These are phyloP conservation scores for Lodderomyces theae DNA, from an alignment of 1,139 yeast species.

Conservation along the genomic window DNA sequence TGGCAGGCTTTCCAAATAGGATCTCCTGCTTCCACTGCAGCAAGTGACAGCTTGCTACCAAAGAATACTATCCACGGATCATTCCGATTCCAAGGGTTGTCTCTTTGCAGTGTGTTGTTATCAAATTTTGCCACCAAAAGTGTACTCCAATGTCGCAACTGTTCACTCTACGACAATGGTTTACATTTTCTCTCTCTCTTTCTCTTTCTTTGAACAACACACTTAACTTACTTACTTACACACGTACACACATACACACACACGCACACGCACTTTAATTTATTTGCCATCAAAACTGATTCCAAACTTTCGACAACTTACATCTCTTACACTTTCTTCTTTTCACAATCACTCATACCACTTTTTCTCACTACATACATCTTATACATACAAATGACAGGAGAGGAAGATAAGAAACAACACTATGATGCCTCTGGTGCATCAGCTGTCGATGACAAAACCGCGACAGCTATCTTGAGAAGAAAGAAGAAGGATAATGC, in stretches of 20 bases:
- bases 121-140: too few species aligned
- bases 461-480: conserved; percentile 96
- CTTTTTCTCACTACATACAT: conserved; percentile 1
- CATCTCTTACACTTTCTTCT: neutral
- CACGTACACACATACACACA: too few species aligned
- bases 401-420: conserved; percentile 34
- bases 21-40: too few species aligned
- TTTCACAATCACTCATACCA: neutral
- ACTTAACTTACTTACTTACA: too few species aligned
- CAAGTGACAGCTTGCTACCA: too few species aligned
- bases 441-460: conserved; percentile 63
- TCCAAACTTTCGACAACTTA: neutral
- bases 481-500: conserved; percentile 97
- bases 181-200: neutral
- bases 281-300: conserved; percentile 1
- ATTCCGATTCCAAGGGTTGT: too few species aligned
- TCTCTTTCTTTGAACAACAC: neutral
- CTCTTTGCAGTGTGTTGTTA: too few species aligned
- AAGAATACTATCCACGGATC: too few species aligned
- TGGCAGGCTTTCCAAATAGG: too few species aligned
- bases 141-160: neutral
- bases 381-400: conserved; percentile 20
- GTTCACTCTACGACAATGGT: neutral
- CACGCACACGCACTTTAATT: too few species aligned
- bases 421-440: conserved; percentile 48